These are phyloP conservation scores for Solanum etuberosum DNA, from an alignment of 257 asterid genomes.

Conservation along the genomic window DNA sequence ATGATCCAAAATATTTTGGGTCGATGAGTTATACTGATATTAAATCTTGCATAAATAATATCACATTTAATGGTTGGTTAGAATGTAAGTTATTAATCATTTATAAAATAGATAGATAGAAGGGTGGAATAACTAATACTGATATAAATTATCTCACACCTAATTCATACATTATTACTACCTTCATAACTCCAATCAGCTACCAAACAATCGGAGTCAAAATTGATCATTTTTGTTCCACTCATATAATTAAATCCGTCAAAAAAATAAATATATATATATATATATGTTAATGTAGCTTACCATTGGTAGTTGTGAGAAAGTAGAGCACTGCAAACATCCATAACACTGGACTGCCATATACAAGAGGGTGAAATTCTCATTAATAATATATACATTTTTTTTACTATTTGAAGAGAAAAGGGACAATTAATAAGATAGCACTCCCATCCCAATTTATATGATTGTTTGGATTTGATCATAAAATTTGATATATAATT, in stretches of 20 bases:
- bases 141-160: too few relatives aligned
- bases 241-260: not conserved
- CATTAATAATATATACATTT: not conserved
- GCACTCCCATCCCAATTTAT: too few relatives aligned
- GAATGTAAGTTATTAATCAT: too few relatives aligned
- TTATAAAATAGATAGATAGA: too few relatives aligned
- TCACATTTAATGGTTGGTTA: not conserved
- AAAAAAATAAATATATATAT: too few relatives aligned
- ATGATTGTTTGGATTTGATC: too few relatives aligned
- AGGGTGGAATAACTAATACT: too few relatives aligned
- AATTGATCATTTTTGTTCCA: too few relatives aligned
- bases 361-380: not conserved
- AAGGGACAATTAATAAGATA: not conserved
- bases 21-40: not conserved
- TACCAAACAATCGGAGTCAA: too few relatives aligned
- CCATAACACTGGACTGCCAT: constrained; percentile 1
- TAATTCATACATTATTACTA: too few relatives aligned
- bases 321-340: not conserved
- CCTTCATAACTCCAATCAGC: not conserved
- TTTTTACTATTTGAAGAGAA: not conserved
- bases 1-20: not conserved
- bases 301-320: constrained; percentile 2
- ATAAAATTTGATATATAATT: too few relatives aligned
- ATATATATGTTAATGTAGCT: not conserved
- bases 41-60: too few relatives aligned